phyloP scores from a whole-genome alignment of 805 yeast species.

The Groenewaldozyma salmanticensis region DNA sequence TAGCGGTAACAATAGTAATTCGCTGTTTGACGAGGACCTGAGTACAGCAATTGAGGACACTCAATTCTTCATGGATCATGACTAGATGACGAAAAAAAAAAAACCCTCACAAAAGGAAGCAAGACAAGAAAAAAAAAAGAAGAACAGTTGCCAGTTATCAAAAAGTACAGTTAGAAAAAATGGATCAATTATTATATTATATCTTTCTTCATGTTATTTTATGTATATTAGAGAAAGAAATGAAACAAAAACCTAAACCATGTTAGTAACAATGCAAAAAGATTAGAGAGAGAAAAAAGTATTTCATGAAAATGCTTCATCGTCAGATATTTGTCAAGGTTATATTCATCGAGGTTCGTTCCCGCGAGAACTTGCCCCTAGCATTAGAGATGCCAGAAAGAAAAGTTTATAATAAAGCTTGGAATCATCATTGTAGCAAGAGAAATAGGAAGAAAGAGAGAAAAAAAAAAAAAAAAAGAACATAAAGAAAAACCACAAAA shows the following conservation, averaged over 20 bases:
- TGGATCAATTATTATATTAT: no score
- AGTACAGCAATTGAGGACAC: conserved; percentile 12
- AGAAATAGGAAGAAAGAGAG: no score
- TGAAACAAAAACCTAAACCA: background rate
- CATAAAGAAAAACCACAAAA: background rate
- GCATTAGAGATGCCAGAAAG: conserved; percentile 26
- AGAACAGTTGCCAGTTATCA: no score
- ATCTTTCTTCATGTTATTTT: no score
- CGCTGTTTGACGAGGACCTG: conserved; percentile 7
- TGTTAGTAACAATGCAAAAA: background rate
- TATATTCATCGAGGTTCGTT: conserved; percentile 24
- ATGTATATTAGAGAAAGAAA: no score
- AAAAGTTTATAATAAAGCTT: conserved; percentile 6
- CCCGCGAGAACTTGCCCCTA: conserved; percentile 15
- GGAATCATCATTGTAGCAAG: conserved; percentile 13
- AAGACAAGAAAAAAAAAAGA: no score
- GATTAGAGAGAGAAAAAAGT: background rate
- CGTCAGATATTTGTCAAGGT: no score
- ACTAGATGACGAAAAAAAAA: conserved; percentile 5
- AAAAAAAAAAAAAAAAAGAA: conserved; percentile 1
- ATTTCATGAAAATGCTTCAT: background rate
- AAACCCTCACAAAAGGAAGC: conserved; percentile 1
- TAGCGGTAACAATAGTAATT: background rate
- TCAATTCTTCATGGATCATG: conserved; percentile 19
- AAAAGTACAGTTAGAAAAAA: no score